Conservation (phyloP, 257 asterid species). For the Solanum dulcamara region DNA sequence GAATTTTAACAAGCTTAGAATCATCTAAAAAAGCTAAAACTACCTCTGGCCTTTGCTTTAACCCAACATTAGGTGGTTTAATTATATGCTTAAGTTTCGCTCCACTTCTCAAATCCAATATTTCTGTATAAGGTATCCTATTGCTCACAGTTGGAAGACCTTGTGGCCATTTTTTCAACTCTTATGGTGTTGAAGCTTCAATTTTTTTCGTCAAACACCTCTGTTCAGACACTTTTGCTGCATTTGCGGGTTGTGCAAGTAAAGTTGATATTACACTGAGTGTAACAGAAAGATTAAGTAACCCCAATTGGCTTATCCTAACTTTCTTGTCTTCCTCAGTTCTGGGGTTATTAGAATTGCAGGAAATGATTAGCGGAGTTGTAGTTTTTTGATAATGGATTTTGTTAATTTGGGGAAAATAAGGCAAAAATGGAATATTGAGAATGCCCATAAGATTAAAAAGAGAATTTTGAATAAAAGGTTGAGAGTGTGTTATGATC, state of each 20-base stretch:
- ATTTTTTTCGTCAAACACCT: constrained; percentile 31
- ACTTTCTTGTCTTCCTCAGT: constrained; percentile 23
- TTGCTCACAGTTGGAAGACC: constrained; percentile 76
- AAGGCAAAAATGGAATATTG: constrained; percentile 32
- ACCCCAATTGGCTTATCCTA: constrained; percentile 21
- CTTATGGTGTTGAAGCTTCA: constrained; percentile 55
- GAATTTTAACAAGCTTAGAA: constrained; percentile 63
- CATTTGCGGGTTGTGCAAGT: constrained; percentile 46
- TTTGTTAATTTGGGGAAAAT: constrained; percentile 8
- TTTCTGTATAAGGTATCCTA: constrained; percentile 64
- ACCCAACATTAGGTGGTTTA: constrained; percentile 40
- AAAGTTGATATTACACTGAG: constrained; percentile 61
- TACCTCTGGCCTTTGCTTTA: constrained; percentile 58
- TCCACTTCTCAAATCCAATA: constrained; percentile 58
- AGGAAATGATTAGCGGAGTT: constrained; percentile 21
- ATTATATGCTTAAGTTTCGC: constrained; percentile 64
- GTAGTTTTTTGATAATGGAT: constrained; percentile 20
- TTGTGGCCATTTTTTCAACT: constrained; percentile 59
- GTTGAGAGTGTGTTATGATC: background rate
- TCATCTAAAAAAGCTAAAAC: constrained; percentile 88
- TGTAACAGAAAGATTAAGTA: constrained; percentile 52
- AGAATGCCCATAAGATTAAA: no score
- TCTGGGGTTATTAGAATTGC: constrained; percentile 16
- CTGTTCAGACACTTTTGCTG: constrained; percentile 63
- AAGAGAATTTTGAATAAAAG: constrained; percentile 4